Evolutionary conservation across 108 stramenopile genomes (phyloP).

Genomic region (Cyclotella choctawhatcheeana): DNA sequence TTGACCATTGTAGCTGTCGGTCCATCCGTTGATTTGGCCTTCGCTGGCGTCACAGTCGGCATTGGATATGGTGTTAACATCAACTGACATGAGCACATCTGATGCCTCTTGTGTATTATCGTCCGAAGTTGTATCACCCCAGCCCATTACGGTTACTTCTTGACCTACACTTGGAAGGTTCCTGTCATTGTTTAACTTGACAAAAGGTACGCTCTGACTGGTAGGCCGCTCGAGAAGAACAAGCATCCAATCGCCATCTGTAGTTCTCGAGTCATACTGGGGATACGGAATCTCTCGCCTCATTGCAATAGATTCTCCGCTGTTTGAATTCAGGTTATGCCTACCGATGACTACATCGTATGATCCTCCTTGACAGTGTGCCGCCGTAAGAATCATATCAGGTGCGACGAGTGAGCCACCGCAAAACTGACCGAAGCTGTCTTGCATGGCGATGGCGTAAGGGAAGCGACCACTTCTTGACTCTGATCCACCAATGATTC

Average conservation of each 20-base stretch:
- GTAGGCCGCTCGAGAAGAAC: slow-evolving; percentile 1
- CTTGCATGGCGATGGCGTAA: slow-evolving; percentile 15
- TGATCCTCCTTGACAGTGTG: slow-evolving; percentile 44
- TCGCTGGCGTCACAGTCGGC: slow-evolving; percentile 40
- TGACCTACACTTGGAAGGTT: slow-evolving; percentile 32
- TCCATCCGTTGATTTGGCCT: slow-evolving; percentile 14
- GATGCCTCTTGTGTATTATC: not conserved
- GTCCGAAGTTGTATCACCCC: slow-evolving; percentile 35
- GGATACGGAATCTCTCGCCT: slow-evolving; percentile 6
- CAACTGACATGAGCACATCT: slow-evolving; percentile 20
- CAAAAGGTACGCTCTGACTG: slow-evolving; percentile 5
- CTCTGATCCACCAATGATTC: slow-evolving; percentile 24
- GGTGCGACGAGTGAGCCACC: slow-evolving; percentile 38
- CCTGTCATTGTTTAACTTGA: slow-evolving; percentile 42
- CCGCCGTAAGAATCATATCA: slow-evolving; percentile 38
- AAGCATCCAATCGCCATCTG: slow-evolving; percentile 8
- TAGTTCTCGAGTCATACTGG: not conserved
- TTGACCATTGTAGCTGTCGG: slow-evolving; percentile 16
- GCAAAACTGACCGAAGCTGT: slow-evolving; percentile 26
- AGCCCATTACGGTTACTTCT: slow-evolving; percentile 60
- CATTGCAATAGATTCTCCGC: slow-evolving; percentile 9
- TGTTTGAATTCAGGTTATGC: slow-evolving; percentile 1
- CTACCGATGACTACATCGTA: slow-evolving; percentile 27
- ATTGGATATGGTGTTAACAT: slow-evolving; percentile 34
- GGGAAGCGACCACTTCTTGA: not conserved